phyloP scores from a whole-genome alignment of 768 basidiomycete genomes.

The Boletales sp. region DNA sequence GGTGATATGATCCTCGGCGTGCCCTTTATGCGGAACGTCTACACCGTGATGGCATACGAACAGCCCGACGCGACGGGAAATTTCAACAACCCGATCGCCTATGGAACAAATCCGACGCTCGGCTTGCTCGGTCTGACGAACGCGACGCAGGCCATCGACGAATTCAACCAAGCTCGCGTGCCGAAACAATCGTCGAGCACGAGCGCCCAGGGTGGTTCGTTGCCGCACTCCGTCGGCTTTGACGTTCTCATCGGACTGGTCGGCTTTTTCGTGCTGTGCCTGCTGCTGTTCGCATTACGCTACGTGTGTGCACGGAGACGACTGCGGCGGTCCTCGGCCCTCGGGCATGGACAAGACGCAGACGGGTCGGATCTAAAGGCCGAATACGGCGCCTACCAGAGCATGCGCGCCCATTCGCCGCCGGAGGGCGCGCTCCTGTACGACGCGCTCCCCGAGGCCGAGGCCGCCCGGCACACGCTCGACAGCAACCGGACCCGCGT shows the following conservation, averaged over 20 bases:
- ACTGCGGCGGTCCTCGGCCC: slow-evolving; percentile 20
- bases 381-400: slow-evolving; percentile 31
- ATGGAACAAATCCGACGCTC: slow-evolving; percentile 39
- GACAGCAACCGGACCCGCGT: slow-evolving; percentile 30
- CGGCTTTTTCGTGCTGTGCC: slow-evolving; percentile 55
- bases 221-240: slow-evolving; percentile 54
- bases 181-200: slow-evolving; percentile 52
- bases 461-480: slow-evolving; percentile 26
- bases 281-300: slow-evolving; percentile 49
- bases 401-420: slow-evolving; percentile 29
- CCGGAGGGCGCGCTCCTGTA: slow-evolving; percentile 34
- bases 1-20: slow-evolving; percentile 79
- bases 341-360: slow-evolving; percentile 7
- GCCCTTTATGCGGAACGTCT: slow-evolving; percentile 72
- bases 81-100: slow-evolving; percentile 34
- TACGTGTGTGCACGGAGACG: slow-evolving; percentile 46
- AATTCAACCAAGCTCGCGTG: slow-evolving; percentile 70
- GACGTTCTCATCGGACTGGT: slow-evolving; percentile 58
- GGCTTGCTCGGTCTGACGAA: slow-evolving; percentile 67
- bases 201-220: slow-evolving; percentile 19
- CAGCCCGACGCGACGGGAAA: slow-evolving; percentile 41
- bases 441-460: slow-evolving; percentile 23
- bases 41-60: slow-evolving; percentile 72
- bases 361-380: slow-evolving; percentile 11
- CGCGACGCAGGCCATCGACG: slow-evolving; percentile 53